phyloP scores from a whole-genome alignment of 352 stramenopile species.

The Globisporangium sylvaticum region DNA sequence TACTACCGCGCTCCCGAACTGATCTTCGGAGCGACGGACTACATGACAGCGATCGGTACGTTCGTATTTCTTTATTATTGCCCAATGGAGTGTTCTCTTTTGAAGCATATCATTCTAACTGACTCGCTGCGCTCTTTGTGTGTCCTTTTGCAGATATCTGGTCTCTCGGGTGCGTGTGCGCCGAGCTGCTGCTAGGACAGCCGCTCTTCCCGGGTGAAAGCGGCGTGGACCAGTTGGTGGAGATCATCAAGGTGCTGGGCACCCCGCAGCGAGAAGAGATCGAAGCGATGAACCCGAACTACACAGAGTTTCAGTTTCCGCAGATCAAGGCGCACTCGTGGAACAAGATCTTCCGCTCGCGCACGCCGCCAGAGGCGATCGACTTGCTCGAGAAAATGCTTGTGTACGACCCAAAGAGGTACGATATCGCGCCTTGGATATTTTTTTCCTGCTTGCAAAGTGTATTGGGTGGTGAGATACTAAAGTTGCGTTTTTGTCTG shows the following conservation, averaged over 20 bases:
- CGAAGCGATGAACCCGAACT: constrained; percentile 99
- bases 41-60: constrained; percentile 96
- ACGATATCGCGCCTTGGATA: too few relatives aligned
- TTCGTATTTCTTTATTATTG: background rate
- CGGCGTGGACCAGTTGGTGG: constrained; percentile 98
- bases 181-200: constrained; percentile 96
- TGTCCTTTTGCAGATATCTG: constrained; percentile 87
- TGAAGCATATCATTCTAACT: background rate
- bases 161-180: constrained; percentile 96
- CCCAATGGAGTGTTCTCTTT: background rate
- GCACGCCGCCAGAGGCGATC: constrained; percentile 95
- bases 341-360: constrained; percentile 96
- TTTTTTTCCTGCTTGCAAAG: background rate
- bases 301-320: constrained; percentile 99
- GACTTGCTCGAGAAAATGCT: constrained; percentile 97
- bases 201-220: constrained; percentile 98
- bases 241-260: constrained; percentile 99
- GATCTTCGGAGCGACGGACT: constrained; percentile 99
- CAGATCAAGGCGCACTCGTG: constrained; percentile 98
- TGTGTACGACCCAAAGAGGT: constrained; percentile 95
- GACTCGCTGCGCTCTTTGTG: background rate
- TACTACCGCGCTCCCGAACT: constrained; percentile 99
- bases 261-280: constrained; percentile 99
- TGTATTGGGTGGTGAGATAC: background rate
- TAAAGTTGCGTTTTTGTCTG: background rate